Evolutionary conservation across 2,329 filamentous ascomycete species (phyloP), one percentile per base, ranked within the genome.

Genomic region (Pyrenophora seminiperda): DNA sequence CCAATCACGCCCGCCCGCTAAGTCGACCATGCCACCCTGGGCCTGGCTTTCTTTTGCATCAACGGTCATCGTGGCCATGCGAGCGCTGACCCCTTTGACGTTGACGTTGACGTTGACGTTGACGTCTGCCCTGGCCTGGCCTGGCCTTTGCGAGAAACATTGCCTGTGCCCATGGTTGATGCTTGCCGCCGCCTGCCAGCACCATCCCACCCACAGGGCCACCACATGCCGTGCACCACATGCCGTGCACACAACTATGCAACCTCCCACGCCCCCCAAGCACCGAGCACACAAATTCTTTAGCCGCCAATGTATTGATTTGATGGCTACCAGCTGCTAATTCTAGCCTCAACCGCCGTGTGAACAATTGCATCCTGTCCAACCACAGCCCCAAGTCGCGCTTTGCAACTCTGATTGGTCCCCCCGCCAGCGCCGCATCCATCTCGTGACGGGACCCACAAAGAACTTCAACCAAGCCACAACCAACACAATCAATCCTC

Each of bases 381-480:
- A 68, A 70, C 68, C 63, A 68, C 41, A 50, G 37, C 43, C 42
- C 17, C 49, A 47, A 53, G 43, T 14, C 49, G 56, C 53, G 46
- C 40, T 50, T 45, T 42, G 10, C 15, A 56, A 51, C 17, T 38
- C 34, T 50, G 50, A 72, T 71, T 72, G 65, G 69, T n/a, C 49
- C 56, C 19, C 39, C 24, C 38, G 48, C 29, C 48, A 52, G 59
- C 67, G 66, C 59, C 67, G 66, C 67, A 62, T 61, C 57, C 44
- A 53, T 54, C 43, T 32, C 41, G 30, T 44, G 50, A 27, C 10
- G 24, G 24, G 24, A 24, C 47, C 50, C 59, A 56, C 55, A 62
- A 58, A 59, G 48, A 58, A 57, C 47, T 55, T 32, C 27, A 32
- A n/a, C 30, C 37, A 20, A 7, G 38, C 46, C 58, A 57, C 32